phyloP scores from a whole-genome alignment of 352 stramenopile species.

The Phytophthora hibernalis region DNA sequence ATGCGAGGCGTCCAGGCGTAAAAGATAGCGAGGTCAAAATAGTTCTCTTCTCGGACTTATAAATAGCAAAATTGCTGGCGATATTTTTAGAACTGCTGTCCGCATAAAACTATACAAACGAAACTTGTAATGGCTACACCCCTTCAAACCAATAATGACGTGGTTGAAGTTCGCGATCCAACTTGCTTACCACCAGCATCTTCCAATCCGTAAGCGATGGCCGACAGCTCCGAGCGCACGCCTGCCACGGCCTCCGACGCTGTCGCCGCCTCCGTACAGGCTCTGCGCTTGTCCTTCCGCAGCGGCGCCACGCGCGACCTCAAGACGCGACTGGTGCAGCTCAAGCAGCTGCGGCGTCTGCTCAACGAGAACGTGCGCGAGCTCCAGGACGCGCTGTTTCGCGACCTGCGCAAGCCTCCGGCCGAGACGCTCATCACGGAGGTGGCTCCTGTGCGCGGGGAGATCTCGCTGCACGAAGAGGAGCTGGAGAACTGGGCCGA shows the following conservation, averaged over 20 bases:
- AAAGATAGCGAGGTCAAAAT: constrained; percentile 15
- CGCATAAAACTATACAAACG: no score
- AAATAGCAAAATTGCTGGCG: background rate
- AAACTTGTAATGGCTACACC: background rate
- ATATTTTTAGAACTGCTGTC: background rate
- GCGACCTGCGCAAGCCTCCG: constrained; percentile 73
- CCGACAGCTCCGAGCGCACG: constrained; percentile 5
- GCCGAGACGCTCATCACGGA: constrained; percentile 74
- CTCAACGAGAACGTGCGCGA: constrained; percentile 55
- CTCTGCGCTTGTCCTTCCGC: constrained; percentile 59
- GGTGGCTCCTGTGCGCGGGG: constrained; percentile 49
- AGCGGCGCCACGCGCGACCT: constrained; percentile 56
- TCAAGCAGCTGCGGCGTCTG: constrained; percentile 54
- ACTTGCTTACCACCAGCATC: background rate
- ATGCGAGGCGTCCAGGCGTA: background rate
- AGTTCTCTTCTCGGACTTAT: background rate
- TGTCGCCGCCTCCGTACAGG: constrained; percentile 55
- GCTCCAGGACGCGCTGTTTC: constrained; percentile 60
- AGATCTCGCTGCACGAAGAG: constrained; percentile 76
- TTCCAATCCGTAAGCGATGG: constrained; percentile 2
- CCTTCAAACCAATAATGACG: constrained; percentile 30
- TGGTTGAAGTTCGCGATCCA: constrained; percentile 25
- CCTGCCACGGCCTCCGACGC: constrained; percentile 43
- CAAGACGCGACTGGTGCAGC: constrained; percentile 42
- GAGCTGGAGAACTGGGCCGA: constrained; percentile 64